Evolutionary conservation across 2,329 filamentous ascomycete species (phyloP).

Genomic region (Sordariomycetes sp.): DNA sequence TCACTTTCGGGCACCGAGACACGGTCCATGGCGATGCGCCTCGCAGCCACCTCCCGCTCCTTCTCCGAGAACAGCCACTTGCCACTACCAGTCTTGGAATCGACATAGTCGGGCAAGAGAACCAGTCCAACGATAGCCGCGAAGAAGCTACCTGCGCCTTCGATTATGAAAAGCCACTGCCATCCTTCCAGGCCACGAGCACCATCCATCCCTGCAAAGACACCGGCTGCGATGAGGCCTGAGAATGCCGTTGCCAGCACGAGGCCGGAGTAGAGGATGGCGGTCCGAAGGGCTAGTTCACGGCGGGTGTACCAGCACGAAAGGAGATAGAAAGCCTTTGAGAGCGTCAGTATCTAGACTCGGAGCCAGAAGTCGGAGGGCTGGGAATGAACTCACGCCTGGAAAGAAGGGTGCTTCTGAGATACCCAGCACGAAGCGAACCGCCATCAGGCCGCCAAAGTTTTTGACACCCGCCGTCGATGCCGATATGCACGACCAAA

Average conservation of each 20-base stretch:
- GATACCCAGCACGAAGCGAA: constrained; percentile 23
- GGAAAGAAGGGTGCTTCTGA: constrained; percentile 14
- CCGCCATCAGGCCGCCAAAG: constrained; percentile 18
- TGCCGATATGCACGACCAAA: constrained; percentile 23
- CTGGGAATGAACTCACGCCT: constrained; percentile 4
- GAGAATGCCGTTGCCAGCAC: constrained; percentile 56
- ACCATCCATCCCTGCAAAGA: constrained; percentile 46
- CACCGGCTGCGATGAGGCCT: constrained; percentile 47
- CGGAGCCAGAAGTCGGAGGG: neutral
- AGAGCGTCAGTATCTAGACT: neutral
- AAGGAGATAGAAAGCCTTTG: constrained; percentile 20
- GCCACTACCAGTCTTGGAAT: constrained; percentile 3
- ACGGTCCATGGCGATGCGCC: constrained; percentile 10
- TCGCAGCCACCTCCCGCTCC: constrained; percentile 7
- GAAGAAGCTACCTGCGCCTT: constrained; percentile 33
- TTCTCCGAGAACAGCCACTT: constrained; percentile 7
- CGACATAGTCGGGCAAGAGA: constrained; percentile 10
- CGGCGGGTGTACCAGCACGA: constrained; percentile 47
- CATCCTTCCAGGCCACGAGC: constrained; percentile 43
- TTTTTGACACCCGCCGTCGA: constrained; percentile 20
- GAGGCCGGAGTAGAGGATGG: constrained; percentile 43
- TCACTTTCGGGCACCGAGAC: constrained; percentile 10
- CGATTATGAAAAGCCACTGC: constrained; percentile 57
- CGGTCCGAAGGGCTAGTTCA: constrained; percentile 47
- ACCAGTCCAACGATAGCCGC: constrained; percentile 10